These are phyloP conservation scores for Saturnispora zaruensis DNA, from an alignment of 805 yeast genomes.

Conservation along the genomic window DNA sequence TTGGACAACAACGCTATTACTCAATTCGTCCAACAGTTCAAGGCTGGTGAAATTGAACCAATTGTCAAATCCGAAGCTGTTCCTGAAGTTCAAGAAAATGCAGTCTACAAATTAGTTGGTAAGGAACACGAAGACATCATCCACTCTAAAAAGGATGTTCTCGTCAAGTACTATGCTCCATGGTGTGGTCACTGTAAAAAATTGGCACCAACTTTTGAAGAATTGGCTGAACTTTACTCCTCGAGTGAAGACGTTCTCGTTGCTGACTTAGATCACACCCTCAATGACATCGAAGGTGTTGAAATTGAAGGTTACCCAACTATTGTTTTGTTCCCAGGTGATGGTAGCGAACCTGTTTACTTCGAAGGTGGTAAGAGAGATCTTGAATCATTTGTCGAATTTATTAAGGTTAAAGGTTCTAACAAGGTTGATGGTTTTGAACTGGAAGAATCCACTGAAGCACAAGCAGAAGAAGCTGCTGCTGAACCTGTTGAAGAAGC, in stretches of 20 bases:
- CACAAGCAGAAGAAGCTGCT: not conserved
- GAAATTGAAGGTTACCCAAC: conserved; percentile 90
- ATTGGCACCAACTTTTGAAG: conserved; percentile 59
- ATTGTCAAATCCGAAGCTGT: conserved; percentile 76
- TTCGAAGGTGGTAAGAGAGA: conserved; percentile 62
- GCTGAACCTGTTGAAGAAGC: not conserved
- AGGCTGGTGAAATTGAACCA: conserved; percentile 59
- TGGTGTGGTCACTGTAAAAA: conserved; percentile 95
- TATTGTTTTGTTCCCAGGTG: conserved; percentile 81
- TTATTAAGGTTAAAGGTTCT: conserved; percentile 63
- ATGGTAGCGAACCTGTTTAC: conserved; percentile 53
- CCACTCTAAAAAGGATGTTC: conserved; percentile 59
- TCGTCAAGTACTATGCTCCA: conserved; percentile 90
- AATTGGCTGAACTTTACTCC: conserved; percentile 64
- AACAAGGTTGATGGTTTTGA: conserved; percentile 47
- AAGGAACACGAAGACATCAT: conserved; percentile 69
- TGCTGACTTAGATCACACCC: conserved; percentile 85
- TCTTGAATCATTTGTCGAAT: conserved; percentile 57
- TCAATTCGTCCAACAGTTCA: conserved; percentile 54
- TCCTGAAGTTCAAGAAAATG: conserved; percentile 72
- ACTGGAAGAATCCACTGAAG: conserved; percentile 19
- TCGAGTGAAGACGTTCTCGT: conserved; percentile 51
- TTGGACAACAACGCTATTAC: conserved; percentile 47
- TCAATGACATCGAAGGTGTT: conserved; percentile 72
- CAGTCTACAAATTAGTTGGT: conserved; percentile 68